Evolutionary conservation across 331 rosid genomes (phyloP), one percentile per base, ranked within the genome.

Genomic region (Arachis monticola): DNA sequence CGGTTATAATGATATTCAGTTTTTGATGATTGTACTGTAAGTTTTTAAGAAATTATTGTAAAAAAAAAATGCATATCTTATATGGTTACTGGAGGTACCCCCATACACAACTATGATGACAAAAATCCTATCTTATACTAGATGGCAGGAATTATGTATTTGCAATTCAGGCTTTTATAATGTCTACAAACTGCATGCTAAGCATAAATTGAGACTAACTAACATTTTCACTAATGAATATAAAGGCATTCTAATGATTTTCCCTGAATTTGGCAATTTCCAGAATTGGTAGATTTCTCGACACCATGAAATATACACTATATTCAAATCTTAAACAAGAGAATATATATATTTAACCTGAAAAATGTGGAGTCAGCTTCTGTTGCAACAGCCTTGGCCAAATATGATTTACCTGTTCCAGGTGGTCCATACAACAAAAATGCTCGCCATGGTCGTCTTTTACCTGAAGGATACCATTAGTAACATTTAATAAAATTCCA

Each of bases 371-470:
- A 95, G 5, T 95, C 99, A 1, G 99, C 98, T 85, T 95, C 99
- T 4, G 98, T 95, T 58, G 99, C 99, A 81, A 95, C 99, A 52
- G 99, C 99, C 91, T 95, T 95, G 72, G 99, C 99, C 82, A 95
- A 80, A 87, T 95, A 95, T 10, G 99, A 95, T 83, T 95, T 95
- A 50, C 99, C 99, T 6, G 98, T 95, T 84, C 99, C 99, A 65
- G 99, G 99, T 46, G 98, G 99, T 45, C 99, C 99, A 70, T 92
- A 95, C 81, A 95, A 85, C 50, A 95, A 81, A 82, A 95, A 95
- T 52, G 98, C 99, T 77, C 99, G 88, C 99, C 99, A 92, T 2
- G 98, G 98, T 68, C 88, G 88, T 85, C 99, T 86, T 85, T 95
- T 95, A 46, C 99, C 98, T 95, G 64, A 59, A 70, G 60, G 76